Conservation (phyloP, 495 filamentous ascomycete species). For the Aspergillus nidulans region DNA sequence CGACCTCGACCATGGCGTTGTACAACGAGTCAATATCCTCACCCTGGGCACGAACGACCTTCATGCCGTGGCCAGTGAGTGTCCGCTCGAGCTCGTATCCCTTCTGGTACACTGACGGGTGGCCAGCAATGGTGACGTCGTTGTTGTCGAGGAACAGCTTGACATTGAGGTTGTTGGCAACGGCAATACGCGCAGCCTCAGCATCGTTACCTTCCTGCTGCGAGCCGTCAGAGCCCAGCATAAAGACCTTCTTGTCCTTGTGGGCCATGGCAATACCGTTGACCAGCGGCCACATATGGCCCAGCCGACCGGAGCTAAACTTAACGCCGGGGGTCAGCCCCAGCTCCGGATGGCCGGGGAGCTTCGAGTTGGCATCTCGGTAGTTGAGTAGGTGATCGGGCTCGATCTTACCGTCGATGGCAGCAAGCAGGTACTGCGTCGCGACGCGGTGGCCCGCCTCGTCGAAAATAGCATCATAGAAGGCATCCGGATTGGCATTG, state of each 20-base stretch:
- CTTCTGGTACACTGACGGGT: constrained; percentile 34
- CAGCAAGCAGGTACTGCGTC: constrained; percentile 35
- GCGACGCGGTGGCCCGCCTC: constrained; percentile 40
- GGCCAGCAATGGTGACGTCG: constrained; percentile 39
- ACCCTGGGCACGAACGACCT: constrained; percentile 31
- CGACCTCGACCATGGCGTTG: constrained; percentile 27
- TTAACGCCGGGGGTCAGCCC: constrained; percentile 37
- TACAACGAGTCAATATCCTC: constrained; percentile 36
- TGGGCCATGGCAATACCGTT: constrained; percentile 39
- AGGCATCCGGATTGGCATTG: constrained; percentile 28
- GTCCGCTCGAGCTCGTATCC: constrained; percentile 31
- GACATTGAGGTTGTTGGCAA: constrained; percentile 34
- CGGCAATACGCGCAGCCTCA: constrained; percentile 36
- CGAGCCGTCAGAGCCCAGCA: constrained; percentile 38
- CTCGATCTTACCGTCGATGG: constrained; percentile 33
- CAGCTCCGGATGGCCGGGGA: constrained; percentile 38
- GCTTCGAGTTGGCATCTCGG: constrained; percentile 36
- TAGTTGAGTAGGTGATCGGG: constrained; percentile 39
- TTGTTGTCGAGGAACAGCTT: constrained; percentile 43
- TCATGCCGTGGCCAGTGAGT: constrained; percentile 31
- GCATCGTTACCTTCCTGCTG: constrained; percentile 43
- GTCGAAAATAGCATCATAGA: constrained; percentile 33
- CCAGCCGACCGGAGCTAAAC: constrained; percentile 38
- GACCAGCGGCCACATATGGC: constrained; percentile 41
- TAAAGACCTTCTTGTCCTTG: constrained; percentile 29